Percentiles rank a stretch among this genome's conserved stretches.
phyloP scores from a whole-genome alignment of 2,329 filamentous ascomycete species.

The Penicillium sp. region DNA sequence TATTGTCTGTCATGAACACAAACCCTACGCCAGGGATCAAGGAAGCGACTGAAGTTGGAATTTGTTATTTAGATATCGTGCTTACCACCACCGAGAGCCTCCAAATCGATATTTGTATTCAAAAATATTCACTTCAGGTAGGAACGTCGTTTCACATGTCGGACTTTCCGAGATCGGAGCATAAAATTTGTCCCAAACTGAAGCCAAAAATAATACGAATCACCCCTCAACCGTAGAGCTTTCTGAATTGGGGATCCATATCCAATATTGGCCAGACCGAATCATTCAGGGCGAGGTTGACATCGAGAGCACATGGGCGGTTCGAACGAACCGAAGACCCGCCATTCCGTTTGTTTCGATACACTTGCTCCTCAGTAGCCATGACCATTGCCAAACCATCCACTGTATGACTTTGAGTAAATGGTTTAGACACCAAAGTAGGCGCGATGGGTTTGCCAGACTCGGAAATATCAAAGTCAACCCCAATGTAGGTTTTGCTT shows the following conservation, averaged over 20 bases:
- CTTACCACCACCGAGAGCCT: too few species aligned
- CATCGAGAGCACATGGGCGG: not conserved
- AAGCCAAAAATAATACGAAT: too few species aligned
- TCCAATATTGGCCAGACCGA: not conserved
- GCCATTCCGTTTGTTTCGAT: not conserved
- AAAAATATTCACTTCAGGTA: too few species aligned
- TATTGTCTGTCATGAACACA: too few species aligned
- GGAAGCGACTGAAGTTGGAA: too few species aligned
- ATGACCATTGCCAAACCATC: conserved; percentile 2
- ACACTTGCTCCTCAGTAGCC: not conserved
- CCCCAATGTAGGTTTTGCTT: not conserved
- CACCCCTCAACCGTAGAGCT: not conserved
- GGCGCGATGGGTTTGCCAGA: not conserved
- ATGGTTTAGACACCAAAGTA: not conserved
- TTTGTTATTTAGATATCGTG: too few species aligned
- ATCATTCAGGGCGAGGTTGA: not conserved
- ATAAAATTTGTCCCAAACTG: too few species aligned
- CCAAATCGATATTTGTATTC: too few species aligned
- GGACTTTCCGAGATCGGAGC: too few species aligned
- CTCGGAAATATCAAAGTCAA: not conserved
- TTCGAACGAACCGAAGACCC: not conserved
- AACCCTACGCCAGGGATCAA: too few species aligned
- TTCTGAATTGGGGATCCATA: not conserved
- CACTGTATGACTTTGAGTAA: not conserved
- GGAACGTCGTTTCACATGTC: too few species aligned